phyloP scores from a whole-genome alignment of 805 yeast species.

The Cyberlindnera subsufficiens region DNA sequence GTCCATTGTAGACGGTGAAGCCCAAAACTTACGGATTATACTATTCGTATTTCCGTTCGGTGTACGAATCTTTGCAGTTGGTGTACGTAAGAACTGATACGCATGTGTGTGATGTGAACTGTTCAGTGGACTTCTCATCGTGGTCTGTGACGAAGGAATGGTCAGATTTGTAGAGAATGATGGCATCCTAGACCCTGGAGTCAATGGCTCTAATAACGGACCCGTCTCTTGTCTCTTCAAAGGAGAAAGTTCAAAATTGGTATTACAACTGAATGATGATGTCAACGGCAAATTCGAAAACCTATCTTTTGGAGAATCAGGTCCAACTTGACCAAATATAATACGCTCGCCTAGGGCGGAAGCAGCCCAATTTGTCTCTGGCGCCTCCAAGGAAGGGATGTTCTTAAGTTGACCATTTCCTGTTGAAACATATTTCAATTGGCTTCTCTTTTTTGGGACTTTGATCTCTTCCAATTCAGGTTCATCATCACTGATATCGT shows the following conservation, averaged over 20 bases:
- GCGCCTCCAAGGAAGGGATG: conserved; percentile 34
- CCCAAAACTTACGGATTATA: conserved; percentile 49
- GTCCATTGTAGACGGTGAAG: conserved; percentile 60
- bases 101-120: neutral
- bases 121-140: conserved; percentile 1
- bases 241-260: conserved; percentile 61
- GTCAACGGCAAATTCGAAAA: conserved; percentile 30
- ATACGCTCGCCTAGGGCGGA: conserved; percentile 35
- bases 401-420: conserved; percentile 16
- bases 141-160: conserved; percentile 2
- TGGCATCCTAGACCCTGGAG: conserved; percentile 38
- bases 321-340: conserved; percentile 24
- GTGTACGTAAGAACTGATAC: conserved; percentile 23
- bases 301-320: conserved; percentile 10
- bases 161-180: conserved; percentile 9
- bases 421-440: conserved; percentile 10
- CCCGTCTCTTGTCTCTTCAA: conserved; percentile 53
- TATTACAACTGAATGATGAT: conserved; percentile 60
- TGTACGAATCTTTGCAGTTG: conserved; percentile 23
- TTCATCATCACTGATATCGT: conserved; percentile 8
- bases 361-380: conserved; percentile 35
- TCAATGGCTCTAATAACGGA: conserved; percentile 58
- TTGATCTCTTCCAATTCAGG: conserved; percentile 5
- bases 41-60: conserved; percentile 27
- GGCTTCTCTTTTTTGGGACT: conserved; percentile 19